Evolutionary conservation across 2,329 filamentous ascomycete genomes (phyloP).

Genomic region (Pseudocercospora cruenta): DNA sequence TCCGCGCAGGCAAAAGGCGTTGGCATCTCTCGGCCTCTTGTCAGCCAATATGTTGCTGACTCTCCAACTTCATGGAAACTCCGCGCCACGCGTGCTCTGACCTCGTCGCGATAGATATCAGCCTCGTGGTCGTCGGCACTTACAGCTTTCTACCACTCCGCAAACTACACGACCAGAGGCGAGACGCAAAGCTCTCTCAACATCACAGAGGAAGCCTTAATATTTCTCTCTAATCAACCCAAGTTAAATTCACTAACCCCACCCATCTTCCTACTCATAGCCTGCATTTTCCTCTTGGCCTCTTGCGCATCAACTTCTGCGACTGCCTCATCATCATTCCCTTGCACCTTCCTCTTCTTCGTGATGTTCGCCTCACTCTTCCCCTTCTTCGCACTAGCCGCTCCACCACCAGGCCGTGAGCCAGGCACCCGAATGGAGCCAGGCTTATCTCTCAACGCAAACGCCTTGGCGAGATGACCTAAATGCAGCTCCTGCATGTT

Average conservation of each 20-base stretch:
- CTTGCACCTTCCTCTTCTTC: conserved; percentile 35
- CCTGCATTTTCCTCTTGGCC: conserved; percentile 56
- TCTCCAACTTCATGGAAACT: too few species aligned
- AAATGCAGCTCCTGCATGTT: conserved; percentile 90
- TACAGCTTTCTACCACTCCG: neutral
- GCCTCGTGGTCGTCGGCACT: neutral
- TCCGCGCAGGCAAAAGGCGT: too few species aligned
- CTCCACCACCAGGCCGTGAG: conserved; percentile 53
- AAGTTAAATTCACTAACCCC: conserved; percentile 63
- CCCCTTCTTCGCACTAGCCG: conserved; percentile 46
- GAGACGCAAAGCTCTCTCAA: neutral
- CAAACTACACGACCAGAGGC: neutral
- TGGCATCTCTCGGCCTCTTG: too few species aligned
- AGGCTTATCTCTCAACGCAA: conserved; percentile 84
- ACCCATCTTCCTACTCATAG: conserved; percentile 52
- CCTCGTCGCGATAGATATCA: too few species aligned
- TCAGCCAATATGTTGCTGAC: too few species aligned
- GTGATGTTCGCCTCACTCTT: conserved; percentile 41
- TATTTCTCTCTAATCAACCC: conserved; percentile 41
- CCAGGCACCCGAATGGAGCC: conserved; percentile 69
- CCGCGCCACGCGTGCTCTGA: too few species aligned
- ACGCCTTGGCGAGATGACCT: conserved; percentile 92
- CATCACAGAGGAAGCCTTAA: too few species aligned
- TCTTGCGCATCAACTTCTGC: conserved; percentile 45
- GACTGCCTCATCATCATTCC: conserved; percentile 36